A percentile compares a stretch with the other conserved stretches of the same genome.
phyloP scores from a whole-genome alignment of 106 monocot species.

The Cymbidium sinense region DNA sequence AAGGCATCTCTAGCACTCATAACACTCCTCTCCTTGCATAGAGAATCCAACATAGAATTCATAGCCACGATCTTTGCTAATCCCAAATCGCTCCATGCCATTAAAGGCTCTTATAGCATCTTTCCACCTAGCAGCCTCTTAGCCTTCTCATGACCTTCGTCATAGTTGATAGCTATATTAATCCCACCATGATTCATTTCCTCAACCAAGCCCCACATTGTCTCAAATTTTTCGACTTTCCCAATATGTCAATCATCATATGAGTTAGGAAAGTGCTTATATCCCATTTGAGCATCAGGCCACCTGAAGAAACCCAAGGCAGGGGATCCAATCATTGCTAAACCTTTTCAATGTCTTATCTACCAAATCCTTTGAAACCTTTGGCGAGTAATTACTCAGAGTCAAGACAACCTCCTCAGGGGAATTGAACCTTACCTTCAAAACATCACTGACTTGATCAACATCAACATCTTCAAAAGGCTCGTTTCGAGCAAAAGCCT shows the following conservation, averaged over 20 bases:
- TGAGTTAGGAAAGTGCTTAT: conserved; percentile 45
- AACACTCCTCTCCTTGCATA: too few species aligned
- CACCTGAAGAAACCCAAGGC: conserved; percentile 97
- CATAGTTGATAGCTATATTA: conserved; percentile 63
- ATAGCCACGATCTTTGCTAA: conserved; percentile 50
- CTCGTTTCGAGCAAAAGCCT: background rate
- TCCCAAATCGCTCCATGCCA: conserved; percentile 56
- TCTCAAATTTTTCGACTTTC: conserved; percentile 73
- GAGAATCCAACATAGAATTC: too few species aligned
- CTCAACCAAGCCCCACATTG: conserved; percentile 68
- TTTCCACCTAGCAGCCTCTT: conserved; percentile 56
- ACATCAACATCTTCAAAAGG: conserved; percentile 9
- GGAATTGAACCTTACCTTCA: conserved; percentile 26
- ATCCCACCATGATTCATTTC: conserved; percentile 46
- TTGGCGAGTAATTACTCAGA: conserved; percentile 33
- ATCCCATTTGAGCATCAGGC: conserved; percentile 24
- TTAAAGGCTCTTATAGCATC: conserved; percentile 55
- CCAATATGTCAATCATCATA: conserved; percentile 79
- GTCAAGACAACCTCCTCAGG: conserved; percentile 41
- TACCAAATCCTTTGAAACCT: conserved; percentile 34
- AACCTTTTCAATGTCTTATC: conserved; percentile 52
- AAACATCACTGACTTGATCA: conserved; percentile 32
- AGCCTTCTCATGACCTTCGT: conserved; percentile 81
- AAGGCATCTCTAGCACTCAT: too few species aligned
- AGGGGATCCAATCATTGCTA: conserved; percentile 63